phyloP scores from a whole-genome alignment of 371 early-diverging fungal species.

The Apophysomyces variabilis region DNA sequence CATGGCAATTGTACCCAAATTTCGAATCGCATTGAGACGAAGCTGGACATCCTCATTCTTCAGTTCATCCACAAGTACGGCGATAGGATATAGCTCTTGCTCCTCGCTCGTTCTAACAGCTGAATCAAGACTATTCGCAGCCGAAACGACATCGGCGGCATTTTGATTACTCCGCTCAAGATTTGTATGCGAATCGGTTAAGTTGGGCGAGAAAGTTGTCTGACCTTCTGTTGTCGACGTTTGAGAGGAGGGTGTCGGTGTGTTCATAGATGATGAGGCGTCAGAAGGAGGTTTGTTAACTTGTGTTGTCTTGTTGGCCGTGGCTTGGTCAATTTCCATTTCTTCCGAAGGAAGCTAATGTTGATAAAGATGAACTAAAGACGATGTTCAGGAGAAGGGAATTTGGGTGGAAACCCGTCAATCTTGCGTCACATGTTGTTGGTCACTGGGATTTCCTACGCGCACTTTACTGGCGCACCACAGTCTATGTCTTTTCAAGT shows the following conservation, averaged over 20 bases:
- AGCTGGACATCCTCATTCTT: slow-evolving; percentile 95
- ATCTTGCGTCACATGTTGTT: too few relatives aligned
- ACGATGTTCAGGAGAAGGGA: background rate
- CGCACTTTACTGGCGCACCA: too few relatives aligned
- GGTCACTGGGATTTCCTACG: too few relatives aligned
- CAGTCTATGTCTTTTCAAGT: too few relatives aligned
- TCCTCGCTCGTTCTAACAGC: slow-evolving; percentile 31
- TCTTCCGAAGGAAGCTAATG: slow-evolving; percentile 3
- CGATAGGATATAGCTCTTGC: slow-evolving; percentile 83
- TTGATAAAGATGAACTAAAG: background rate
- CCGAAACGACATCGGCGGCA: background rate
- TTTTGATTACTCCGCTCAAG: slow-evolving; percentile 9
- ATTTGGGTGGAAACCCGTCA: too few relatives aligned
- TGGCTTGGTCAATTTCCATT: slow-evolving; percentile 19
- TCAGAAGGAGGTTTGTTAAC: background rate
- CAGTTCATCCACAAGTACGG: slow-evolving; percentile 95
- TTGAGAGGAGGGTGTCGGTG: background rate
- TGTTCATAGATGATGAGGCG: background rate
- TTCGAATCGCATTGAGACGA: slow-evolving; percentile 92
- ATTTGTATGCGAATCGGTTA: background rate
- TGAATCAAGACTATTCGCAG: slow-evolving; percentile 7
- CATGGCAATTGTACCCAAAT: slow-evolving; percentile 92
- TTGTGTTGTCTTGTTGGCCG: slow-evolving; percentile 1
- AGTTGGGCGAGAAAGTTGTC: background rate
- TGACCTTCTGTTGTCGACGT: slow-evolving; percentile 7